Base-by-base conservation (phyloP, 2,329 filamentous ascomycete species). In the Curvularia hawaiiensis region DNA sequence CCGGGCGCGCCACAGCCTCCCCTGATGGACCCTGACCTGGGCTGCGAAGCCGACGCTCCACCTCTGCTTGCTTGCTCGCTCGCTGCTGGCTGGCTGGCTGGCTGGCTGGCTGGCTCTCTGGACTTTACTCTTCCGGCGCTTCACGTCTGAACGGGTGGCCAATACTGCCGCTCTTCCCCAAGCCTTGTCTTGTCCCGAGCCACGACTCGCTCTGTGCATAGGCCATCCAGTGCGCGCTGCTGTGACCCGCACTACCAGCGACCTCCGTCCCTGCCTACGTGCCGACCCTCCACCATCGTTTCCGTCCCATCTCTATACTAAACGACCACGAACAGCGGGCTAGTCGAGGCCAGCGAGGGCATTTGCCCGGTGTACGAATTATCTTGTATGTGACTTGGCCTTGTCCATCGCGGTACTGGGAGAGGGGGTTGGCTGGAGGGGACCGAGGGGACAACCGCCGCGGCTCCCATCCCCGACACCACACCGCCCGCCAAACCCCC, bases 401-500 rank as follows among this genome's bases (percentile, higher is more conserved):
- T 53, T 58, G 45, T 47, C 26, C 33, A 28, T 46, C 56, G 41
- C 50, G 52, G 20, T 53, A 49, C 54, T 52, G 59, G 47, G 59
- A 51, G 50, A n/a, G 56, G 54, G 56, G 58, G 38, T 10, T 16
- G 18, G 39, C 1, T 14, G 39, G 39, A 41, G 39, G 39, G 39
- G 39, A 18, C 16, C 24, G 44, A 31, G 26, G 44, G 26, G 26
- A 12, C 26, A 10, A 18, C 28, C 39, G 59, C 63, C 40, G 57
- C 61, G 49, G 63, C 56, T 64, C 60, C 50, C 53, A 54, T 56
- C 50, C 50, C 52, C 39, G 51, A 61, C 70, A 61, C 64, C 70
- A 67, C 71, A 72, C 74, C 70, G 72, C 74, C 69, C 62, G 64
- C 67, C 69, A 69, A 73, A 71, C 74, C 70, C 68, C 65, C 71